A percentile compares a stretch with the other conserved stretches of the same genome.
These are phyloP conservation scores for Macadamia tetraphylla DNA, from an alignment of 164 flowering plant species.

Conservation along the genomic window DNA sequence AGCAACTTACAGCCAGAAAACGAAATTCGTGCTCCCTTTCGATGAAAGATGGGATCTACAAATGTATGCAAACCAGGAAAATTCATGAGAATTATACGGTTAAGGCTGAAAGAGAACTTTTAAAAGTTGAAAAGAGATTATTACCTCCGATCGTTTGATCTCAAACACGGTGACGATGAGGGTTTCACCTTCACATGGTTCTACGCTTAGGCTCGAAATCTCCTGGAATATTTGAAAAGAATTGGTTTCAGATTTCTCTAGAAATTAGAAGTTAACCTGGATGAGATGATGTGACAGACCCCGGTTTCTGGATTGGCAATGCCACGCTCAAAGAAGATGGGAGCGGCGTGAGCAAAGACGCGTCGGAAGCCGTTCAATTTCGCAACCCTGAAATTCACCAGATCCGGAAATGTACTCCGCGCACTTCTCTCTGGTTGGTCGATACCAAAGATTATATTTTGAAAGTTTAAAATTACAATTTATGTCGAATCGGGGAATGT, in stretches of 20 bases:
- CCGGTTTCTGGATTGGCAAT: conserved; percentile 69
- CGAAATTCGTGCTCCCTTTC: conserved; percentile 92
- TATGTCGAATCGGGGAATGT: no score
- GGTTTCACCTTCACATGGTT: conserved; percentile 83
- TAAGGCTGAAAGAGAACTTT: not conserved
- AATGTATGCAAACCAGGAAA: not conserved
- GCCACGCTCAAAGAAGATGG: conserved; percentile 86
- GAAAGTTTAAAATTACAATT: not conserved
- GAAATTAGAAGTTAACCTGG: not conserved
- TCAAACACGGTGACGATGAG: conserved; percentile 82
- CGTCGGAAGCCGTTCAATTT: conserved; percentile 72
- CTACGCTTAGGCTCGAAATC: conserved; percentile 89
- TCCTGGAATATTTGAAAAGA: conserved; percentile 42
- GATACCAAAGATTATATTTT: not conserved
- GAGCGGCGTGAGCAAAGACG: conserved; percentile 78
- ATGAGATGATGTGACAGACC: conserved; percentile 20
- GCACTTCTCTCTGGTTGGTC: conserved; percentile 71
- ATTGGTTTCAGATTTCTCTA: no score
- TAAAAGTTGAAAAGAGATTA: not conserved
- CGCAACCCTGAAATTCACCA: conserved; percentile 76
- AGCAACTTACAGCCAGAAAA: conserved; percentile 71
- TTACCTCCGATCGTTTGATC: conserved; percentile 71
- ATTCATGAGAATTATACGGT: no score
- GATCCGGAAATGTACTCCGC: conserved; percentile 81
- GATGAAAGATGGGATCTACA: conserved; percentile 73